Base-by-base conservation (phyloP, 768 basidiomycete species). In the Russula earlei region DNA sequence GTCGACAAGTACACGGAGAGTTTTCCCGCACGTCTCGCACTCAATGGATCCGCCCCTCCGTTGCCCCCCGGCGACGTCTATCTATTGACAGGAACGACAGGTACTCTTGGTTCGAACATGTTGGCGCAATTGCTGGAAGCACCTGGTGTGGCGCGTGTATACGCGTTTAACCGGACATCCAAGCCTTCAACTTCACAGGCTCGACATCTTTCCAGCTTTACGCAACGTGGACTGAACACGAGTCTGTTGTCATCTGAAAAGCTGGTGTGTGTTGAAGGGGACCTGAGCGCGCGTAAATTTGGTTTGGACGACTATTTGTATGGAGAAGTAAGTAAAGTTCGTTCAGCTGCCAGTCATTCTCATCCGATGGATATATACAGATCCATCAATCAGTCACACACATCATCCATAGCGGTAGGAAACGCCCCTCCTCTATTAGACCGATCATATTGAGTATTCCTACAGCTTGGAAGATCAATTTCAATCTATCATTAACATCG, bases 81-180 rank as follows among this genome's bases (percentile, higher is more conserved):
- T 25, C 47, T 66, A 17, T 45, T 67, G 38, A 66, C 63, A 1
- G 66, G 66, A 17, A 57, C 63, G 17, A 66, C 66, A 2, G 66
- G 66, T 29, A 56, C 58, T 19, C 59, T 66, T 17, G 66, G 66
- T 6, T 56, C 63, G 5, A 60, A 65, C 29, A 58, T 67, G 41
- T 52, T 67, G 2, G 60, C 62, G 2, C 57, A 57, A 12, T 59
- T 67, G 19, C 38, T 62, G 14, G 22, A 45, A 10, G 42, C 56
- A 5, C 37, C 54, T 1, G 25, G 44, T 2, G 63, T 67, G 14
- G 33, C 43, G 19, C 59, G 59, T 10, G 45, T 67, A 2, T 67
- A 63, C 42, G 66, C 66, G 10, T 58, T 67, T 43, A 66, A 66
- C 50, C 48, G 66, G 29, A 24, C 46, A 1, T 53, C 60, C 6